phyloP scores from a whole-genome alignment of 768 basidiomycete species.

The Termitomyces sp. region DNA sequence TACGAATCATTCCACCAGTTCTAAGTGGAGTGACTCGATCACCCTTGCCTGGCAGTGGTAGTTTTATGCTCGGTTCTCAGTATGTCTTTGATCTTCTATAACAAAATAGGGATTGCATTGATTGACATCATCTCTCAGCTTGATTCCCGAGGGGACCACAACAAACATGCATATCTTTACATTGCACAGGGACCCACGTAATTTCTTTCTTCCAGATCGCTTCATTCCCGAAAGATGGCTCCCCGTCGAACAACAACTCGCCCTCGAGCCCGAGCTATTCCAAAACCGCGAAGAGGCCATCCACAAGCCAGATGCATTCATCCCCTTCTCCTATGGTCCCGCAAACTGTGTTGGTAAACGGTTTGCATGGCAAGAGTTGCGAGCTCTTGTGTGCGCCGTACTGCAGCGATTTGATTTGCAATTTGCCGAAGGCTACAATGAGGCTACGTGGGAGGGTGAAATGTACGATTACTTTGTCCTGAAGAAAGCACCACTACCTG shows the following conservation, averaged over 20 bases:
- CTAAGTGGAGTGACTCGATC: constrained; percentile 29
- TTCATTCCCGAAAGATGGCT: constrained; percentile 38
- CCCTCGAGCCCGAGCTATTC: constrained; percentile 17
- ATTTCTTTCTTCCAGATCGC: constrained; percentile 31
- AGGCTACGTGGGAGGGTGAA: constrained; percentile 21
- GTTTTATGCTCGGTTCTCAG: constrained; percentile 17
- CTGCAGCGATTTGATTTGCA: constrained; percentile 26
- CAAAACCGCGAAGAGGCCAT: constrained; percentile 11
- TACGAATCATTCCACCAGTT: constrained; percentile 33
- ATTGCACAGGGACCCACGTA: constrained; percentile 31
- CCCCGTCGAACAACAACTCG: constrained; percentile 13
- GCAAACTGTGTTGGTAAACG: constrained; percentile 44
- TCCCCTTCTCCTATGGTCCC: constrained; percentile 40
- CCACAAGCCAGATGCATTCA: constrained; percentile 25
- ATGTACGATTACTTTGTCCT: constrained; percentile 28
- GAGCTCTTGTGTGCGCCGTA: constrained; percentile 22
- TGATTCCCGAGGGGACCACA: constrained; percentile 35
- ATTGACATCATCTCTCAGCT: constrained; percentile 16
- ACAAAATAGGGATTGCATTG: no score
- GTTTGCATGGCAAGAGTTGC: constrained; percentile 31
- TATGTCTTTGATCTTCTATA: constrained; percentile 7
- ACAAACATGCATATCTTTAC: constrained; percentile 29
- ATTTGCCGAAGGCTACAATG: constrained; percentile 22
- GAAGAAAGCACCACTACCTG: constrained; percentile 26
- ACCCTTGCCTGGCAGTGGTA: constrained; percentile 4